Evolutionary conservation across 345 rosid species (phyloP), one percentile per base, ranked within the genome.

Genomic region (Populus tremula): DNA sequence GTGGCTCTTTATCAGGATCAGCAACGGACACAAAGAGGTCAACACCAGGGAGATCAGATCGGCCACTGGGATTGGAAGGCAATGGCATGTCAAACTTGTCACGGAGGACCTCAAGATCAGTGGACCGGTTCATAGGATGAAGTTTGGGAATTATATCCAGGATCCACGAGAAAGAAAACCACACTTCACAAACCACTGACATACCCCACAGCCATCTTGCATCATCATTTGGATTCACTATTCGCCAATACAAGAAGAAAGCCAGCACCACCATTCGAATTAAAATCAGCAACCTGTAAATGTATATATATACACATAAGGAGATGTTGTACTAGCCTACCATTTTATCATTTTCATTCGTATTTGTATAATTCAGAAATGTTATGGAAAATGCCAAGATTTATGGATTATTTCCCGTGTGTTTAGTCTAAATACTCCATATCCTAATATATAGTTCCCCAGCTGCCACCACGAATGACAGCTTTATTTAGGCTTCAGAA

Each of bases 151-250:
- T 71, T 69, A 92, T 94, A 89, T 96, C 98, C 33, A 96, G 89
- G 68, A 96, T 87, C 99, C 98, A 96, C 5, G 99, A 96, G 77
- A 96, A 92, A 6, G 90, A 98, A 76, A 96, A 93, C 98, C 99
- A 93, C 31, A 91, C 38, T 84, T 93, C 98, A 45, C 99, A 96
- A 35, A 88, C 72, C 11, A 96, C 76, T 0, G 99, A 96, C 96
- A 96, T 89, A 0, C 79, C 63, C 99, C 99, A 93, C 79, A 96
- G 65, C 99, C 99, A 96, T 67, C 90, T 41, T 1, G 99, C 99
- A 21, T 93, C 94, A 33, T 81, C 80, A 53, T 96, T 96, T 6
- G 98, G 99, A 83, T 96, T 81, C 31, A 13, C 27, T 9, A 93
- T 4, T 82, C 99, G 90, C 98, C 98, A 96, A 1, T 91, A 88